phyloP scores from a whole-genome alignment of 225 moss, liverwort and hornwort species.

The Antitrichia curtipendula region DNA sequence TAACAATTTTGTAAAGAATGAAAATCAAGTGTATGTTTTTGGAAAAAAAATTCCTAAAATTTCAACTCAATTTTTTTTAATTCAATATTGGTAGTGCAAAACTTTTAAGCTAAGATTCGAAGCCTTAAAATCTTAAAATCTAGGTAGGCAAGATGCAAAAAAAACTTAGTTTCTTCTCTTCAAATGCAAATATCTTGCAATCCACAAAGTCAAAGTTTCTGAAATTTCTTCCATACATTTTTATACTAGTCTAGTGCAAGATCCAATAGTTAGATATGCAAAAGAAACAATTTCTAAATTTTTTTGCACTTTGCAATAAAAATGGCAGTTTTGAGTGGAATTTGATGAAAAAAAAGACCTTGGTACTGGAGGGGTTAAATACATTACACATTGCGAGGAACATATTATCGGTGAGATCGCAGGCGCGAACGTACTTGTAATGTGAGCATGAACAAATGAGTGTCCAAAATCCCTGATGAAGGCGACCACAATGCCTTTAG shows the following conservation, averaged over 20 bases:
- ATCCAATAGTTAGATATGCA: neutral
- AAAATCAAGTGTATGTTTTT: neutral
- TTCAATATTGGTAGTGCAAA: neutral
- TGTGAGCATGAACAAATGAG: constrained; percentile 69
- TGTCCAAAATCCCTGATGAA: constrained; percentile 85
- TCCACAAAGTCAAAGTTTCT: neutral
- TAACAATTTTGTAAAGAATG: neutral
- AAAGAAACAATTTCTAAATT: neutral
- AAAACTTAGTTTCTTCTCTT: accelerated
- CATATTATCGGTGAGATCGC: neutral
- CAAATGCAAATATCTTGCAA: neutral
- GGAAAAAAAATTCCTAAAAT: too few relatives aligned
- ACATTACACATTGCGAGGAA: neutral
- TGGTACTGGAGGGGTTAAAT: neutral
- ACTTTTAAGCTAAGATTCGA: neutral
- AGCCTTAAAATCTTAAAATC: neutral
- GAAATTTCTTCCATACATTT: neutral
- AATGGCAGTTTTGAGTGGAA: neutral
- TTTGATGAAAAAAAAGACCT: neutral
- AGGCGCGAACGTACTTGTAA: constrained; percentile 31
- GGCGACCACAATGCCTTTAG: constrained; percentile 77
- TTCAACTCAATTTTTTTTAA: neutral
- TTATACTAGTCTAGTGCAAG: neutral
- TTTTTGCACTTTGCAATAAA: neutral
- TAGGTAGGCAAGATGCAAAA: neutral